phyloP scores from a whole-genome alignment of 257 asterid species.

The Coffea eugenioides region DNA sequence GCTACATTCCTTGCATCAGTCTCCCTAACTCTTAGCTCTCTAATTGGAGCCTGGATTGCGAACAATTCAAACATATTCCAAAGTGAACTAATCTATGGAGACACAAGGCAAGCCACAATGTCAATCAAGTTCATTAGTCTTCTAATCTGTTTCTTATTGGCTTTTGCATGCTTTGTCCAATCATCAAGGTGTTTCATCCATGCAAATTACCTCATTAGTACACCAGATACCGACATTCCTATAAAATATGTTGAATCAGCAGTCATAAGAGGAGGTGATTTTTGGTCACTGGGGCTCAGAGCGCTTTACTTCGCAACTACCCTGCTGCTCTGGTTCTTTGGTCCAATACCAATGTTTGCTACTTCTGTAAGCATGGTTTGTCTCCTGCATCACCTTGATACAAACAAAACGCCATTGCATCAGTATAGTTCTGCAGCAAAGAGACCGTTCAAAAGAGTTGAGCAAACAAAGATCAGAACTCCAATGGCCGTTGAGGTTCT shows the following conservation, averaged over 20 bases:
- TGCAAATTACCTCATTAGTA: slow-evolving; percentile 59
- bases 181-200: slow-evolving; percentile 65
- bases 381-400: slow-evolving; percentile 52
- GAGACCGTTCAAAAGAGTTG: slow-evolving; percentile 6
- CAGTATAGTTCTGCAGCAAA: slow-evolving; percentile 20
- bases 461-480: neutral
- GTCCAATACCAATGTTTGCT: slow-evolving; percentile 71
- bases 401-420: slow-evolving; percentile 43
- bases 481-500: slow-evolving; percentile 8
- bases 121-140: slow-evolving; percentile 59
- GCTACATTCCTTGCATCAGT: slow-evolving; percentile 57
- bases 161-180: slow-evolving; percentile 68
- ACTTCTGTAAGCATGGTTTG: slow-evolving; percentile 47
- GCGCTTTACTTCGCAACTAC: slow-evolving; percentile 60
- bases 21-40: slow-evolving; percentile 49
- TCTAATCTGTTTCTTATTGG: slow-evolving; percentile 54
- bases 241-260: slow-evolving; percentile 47
- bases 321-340: slow-evolving; percentile 65
- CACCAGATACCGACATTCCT: slow-evolving; percentile 42
- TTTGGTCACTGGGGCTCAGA: slow-evolving; percentile 69
- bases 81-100: slow-evolving; percentile 62
- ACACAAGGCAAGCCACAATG: slow-evolving; percentile 61
- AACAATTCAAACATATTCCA: slow-evolving; percentile 51
- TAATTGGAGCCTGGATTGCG: slow-evolving; percentile 73
- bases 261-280: slow-evolving; percentile 64